A percentile compares a stretch with the other conserved stretches of the same genome.
These are phyloP conservation scores for Penicillium palitans DNA, from an alignment of 2,329 filamentous ascomycete genomes.

Conservation along the genomic window DNA sequence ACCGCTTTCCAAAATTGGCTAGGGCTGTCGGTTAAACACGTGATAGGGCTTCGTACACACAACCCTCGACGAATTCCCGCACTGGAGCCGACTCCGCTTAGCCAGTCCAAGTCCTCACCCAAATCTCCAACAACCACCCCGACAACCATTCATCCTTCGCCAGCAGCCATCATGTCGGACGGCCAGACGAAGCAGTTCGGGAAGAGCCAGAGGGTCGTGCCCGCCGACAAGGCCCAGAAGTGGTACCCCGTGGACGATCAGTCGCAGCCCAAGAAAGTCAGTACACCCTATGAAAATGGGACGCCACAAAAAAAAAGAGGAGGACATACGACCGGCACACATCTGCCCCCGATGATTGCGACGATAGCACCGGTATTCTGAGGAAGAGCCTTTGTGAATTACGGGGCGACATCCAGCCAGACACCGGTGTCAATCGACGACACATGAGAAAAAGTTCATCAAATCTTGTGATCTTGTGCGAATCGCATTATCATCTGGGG, in stretches of 20 bases:
- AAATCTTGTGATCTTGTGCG: constrained; percentile 5
- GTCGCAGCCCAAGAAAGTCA: constrained; percentile 87
- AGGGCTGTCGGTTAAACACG: constrained; percentile 27
- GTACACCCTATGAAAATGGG: constrained; percentile 47
- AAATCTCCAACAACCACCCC: constrained; percentile 45
- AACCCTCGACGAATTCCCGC: constrained; percentile 43
- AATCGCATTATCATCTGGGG: constrained; percentile 14
- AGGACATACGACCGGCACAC: constrained; percentile 25
- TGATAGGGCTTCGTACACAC: constrained; percentile 44
- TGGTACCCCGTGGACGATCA: constrained; percentile 98
- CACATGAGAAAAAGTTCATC: constrained; percentile 2
- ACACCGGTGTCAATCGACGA: constrained; percentile 26
- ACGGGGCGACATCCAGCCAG: constrained; percentile 15
- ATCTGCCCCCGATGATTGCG: constrained; percentile 34
- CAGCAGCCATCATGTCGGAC: constrained; percentile 57
- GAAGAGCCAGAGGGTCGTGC: constrained; percentile 91
- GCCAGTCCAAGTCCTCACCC: constrained; percentile 41
- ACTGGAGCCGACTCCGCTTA: constrained; percentile 39
- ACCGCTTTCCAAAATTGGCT: constrained; percentile 10
- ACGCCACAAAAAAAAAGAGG: constrained; percentile 20
- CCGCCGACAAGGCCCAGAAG: constrained; percentile 92
- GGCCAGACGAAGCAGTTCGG: constrained; percentile 89
- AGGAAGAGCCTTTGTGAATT: constrained; percentile 16
- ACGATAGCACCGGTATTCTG: constrained; percentile 29
- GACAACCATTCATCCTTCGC: constrained; percentile 47